Conservation (phyloP, 2,329 filamentous ascomycete species). For the Blastomyces gilchristii region DNA sequence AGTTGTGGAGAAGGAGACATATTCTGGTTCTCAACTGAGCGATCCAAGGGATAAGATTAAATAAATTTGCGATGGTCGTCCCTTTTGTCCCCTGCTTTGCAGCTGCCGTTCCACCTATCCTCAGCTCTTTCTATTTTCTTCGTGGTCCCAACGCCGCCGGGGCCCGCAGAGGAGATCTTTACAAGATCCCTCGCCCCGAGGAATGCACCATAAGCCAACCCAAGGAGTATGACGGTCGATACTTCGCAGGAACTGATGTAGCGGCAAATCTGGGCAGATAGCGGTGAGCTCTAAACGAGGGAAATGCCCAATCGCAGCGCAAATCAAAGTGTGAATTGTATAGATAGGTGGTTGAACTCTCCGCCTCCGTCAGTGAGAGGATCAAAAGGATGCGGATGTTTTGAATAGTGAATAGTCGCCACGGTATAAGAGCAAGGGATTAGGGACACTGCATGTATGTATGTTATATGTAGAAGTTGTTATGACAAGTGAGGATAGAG, state of each 20-base stretch:
- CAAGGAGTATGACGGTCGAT: neutral
- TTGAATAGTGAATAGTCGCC: no score
- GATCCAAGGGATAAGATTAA: neutral
- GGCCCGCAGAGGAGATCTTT: constrained; percentile 34
- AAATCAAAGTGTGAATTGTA: neutral
- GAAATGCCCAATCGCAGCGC: neutral
- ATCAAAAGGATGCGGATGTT: no score
- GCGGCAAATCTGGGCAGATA: neutral
- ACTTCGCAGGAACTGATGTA: neutral
- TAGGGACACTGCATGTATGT: no score
- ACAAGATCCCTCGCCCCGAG: constrained; percentile 33
- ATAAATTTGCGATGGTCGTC: neutral
- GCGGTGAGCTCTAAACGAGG: neutral
- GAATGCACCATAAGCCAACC: constrained; percentile 36
- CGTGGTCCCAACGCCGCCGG: constrained; percentile 14
- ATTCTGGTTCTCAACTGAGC: neutral
- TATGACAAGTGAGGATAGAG: no score
- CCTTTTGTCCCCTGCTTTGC: neutral
- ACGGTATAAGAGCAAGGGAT: no score
- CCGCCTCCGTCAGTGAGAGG: no score
- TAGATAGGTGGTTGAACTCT: neutral
- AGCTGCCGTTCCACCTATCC: neutral
- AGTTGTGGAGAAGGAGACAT: constrained; percentile 36
- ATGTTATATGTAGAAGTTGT: no score
- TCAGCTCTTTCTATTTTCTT: neutral